Evolutionary conservation across 108 stramenopile species (phyloP).

Genomic region (Bacterosira constricta): DNA sequence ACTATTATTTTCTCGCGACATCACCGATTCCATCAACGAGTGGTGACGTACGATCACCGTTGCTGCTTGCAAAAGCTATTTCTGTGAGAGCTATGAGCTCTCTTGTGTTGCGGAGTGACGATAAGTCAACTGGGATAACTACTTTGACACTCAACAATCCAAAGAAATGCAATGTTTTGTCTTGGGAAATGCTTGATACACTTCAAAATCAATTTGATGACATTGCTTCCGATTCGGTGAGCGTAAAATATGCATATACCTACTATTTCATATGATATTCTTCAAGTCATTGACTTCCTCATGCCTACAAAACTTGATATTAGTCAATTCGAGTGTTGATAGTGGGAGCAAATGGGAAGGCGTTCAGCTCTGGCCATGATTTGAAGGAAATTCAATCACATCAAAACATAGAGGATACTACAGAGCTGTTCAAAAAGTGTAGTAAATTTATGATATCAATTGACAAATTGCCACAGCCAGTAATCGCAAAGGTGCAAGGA

Average conservation of each 20-base stretch:
- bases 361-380: slow-evolving; percentile 78
- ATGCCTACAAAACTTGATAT: background rate
- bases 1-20: no score
- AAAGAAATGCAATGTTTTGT: slow-evolving; percentile 45
- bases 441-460: slow-evolving; percentile 60
- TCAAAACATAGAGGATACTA: slow-evolving; percentile 6
- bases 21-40: no score
- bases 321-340: slow-evolving; percentile 42
- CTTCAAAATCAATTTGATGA: slow-evolving; percentile 44
- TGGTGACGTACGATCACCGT: background rate
- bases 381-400: slow-evolving; percentile 54
- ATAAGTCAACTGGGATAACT: slow-evolving; percentile 22
- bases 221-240: slow-evolving; percentile 27
- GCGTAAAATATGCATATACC: background rate
- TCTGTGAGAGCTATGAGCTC: background rate
- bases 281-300: background rate
- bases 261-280: background rate
- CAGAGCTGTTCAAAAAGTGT: slow-evolving; percentile 61
- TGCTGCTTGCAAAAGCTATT: background rate
- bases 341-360: slow-evolving; percentile 52
- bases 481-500: slow-evolving; percentile 72
- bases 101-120: slow-evolving; percentile 18
- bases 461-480: slow-evolving; percentile 53
- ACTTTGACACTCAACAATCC: slow-evolving; percentile 55
- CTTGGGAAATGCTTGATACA: slow-evolving; percentile 45